phyloP scores from a whole-genome alignment of 75 land plant genomes.

The Pseudotsuga menziesii region DNA sequence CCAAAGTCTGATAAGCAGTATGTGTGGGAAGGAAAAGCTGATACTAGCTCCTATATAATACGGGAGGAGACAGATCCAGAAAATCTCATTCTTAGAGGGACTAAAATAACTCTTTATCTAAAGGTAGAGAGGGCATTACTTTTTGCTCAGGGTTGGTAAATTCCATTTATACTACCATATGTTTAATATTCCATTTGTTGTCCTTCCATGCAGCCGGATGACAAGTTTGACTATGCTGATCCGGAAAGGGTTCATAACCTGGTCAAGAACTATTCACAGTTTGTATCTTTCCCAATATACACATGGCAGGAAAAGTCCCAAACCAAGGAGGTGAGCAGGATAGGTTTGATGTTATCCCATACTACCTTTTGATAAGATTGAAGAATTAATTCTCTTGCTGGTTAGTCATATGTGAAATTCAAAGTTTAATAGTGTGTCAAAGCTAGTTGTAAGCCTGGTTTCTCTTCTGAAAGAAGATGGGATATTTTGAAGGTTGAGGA shows the following conservation, averaged over 20 bases:
- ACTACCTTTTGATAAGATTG: constrained; percentile 2
- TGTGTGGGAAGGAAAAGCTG: constrained; percentile 80
- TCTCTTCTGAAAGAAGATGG: constrained; percentile 4
- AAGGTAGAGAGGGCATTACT: constrained; percentile 32
- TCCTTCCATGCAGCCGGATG: constrained; percentile 61
- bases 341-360: neutral
- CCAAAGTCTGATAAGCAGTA: constrained; percentile 89
- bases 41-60: constrained; percentile 66
- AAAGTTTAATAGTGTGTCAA: constrained; percentile 1
- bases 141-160: neutral
- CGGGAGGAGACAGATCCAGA: constrained; percentile 81
- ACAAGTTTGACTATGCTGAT: constrained; percentile 84
- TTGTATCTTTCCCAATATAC: constrained; percentile 96
- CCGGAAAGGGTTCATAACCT: constrained; percentile 63
- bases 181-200: neutral
- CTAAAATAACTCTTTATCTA: constrained; percentile 66
- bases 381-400: neutral
- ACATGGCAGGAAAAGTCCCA: constrained; percentile 93
- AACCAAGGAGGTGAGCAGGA: constrained; percentile 59
- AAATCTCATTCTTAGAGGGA: constrained; percentile 61
- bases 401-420: constrained; percentile 4
- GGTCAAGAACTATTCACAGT: constrained; percentile 97
- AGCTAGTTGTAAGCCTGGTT: constrained; percentile 8
- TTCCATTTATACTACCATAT: neutral
- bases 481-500: constrained; percentile 20